Base-by-base conservation (phyloP, 495 filamentous ascomycete species). In the Daldinia grandis region DNA sequence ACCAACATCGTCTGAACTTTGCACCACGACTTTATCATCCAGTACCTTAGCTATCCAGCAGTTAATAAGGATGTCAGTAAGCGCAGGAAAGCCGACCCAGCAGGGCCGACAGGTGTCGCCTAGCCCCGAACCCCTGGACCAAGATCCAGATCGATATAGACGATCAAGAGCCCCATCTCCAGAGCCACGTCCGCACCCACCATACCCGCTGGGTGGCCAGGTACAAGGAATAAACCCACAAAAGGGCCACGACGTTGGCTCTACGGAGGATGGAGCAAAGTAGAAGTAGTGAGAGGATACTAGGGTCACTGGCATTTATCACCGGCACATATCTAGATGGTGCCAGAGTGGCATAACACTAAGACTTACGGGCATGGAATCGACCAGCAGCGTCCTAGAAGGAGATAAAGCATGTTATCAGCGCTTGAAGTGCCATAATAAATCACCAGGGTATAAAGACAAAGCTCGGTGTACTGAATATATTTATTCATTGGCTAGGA, bases 81-180 rank as follows among this genome's bases (percentile, higher is more conserved):
- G 15, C 49, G 1, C 3, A 53, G 4, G 10, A n/a, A 53, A 15
- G 12, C 24, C 49, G 38, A 21, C 15, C 15, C 50, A 57, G 37
- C 37, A 38, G 51, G 42, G 33, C 42, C 42, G 19, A 10, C 5
- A 19, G 19, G 19, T 5, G 14, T 40, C 33, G n/a, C 44, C 19
- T 17, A 31, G 24, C 35, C 21, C 27, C 37, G 24, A 30, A 31
- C 6, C 25, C 21, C 4, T 14, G 3, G 19, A 53, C 14, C 30
- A 42, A 21, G 68, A 74, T 27, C 19, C 15, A 19, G 68, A 66
- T 33, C 57, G 65, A 38, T 54, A 40, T 14, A 62, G 69, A 15
- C 62, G 66, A 14, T 75, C 66, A 15, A 28, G 42, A 4, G 73
- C 69, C 3, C 73, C 73, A 17, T 73, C 73, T 10, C 69, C 69